These are phyloP conservation scores for Ambrosia hybrid DNA, from an alignment of 140 eudicot genomes.

Conservation along the genomic window DNA sequence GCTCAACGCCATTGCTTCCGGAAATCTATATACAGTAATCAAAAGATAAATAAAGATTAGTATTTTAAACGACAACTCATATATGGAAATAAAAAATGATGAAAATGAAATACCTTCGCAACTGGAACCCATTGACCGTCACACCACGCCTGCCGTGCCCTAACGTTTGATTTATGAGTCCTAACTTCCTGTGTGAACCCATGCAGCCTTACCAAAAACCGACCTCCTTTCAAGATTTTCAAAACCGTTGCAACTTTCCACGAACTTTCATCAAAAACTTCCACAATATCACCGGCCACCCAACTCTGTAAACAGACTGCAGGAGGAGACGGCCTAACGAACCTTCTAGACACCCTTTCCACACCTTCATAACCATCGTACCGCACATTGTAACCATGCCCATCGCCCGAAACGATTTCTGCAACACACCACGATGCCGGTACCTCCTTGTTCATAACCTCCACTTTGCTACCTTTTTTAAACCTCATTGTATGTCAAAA, in stretches of 20 bases:
- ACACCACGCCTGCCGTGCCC: conserved; percentile 45
- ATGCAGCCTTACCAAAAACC: conserved; percentile 37
- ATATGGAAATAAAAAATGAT: neutral
- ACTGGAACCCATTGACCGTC: conserved; percentile 50
- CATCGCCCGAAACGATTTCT: conserved; percentile 59
- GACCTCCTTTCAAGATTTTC: conserved; percentile 32
- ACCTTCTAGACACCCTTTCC: conserved; percentile 56
- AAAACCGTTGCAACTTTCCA: conserved; percentile 57
- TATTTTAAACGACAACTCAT: neutral
- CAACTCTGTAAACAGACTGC: conserved; percentile 30
- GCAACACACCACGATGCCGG: conserved; percentile 61
- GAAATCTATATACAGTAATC: conserved; percentile 35
- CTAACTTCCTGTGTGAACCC: conserved; percentile 33
- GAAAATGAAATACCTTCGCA: conserved; percentile 40
- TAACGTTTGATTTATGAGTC: conserved; percentile 24
- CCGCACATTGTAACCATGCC: conserved; percentile 44
- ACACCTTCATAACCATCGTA: conserved; percentile 36
- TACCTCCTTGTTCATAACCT: conserved; percentile 62
- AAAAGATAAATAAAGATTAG: conserved; percentile 8
- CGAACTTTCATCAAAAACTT: conserved; percentile 53
- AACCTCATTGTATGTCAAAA: conserved; percentile 48
- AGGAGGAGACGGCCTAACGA: conserved; percentile 64
- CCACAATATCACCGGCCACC: conserved; percentile 60
- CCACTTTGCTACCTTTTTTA: conserved; percentile 70
- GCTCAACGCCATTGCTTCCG: conserved; percentile 33